Percentiles rank a stretch among this genome's conserved stretches.
phyloP scores from a whole-genome alignment of 169 alveolate species.

The Eimeria necatrix region DNA sequence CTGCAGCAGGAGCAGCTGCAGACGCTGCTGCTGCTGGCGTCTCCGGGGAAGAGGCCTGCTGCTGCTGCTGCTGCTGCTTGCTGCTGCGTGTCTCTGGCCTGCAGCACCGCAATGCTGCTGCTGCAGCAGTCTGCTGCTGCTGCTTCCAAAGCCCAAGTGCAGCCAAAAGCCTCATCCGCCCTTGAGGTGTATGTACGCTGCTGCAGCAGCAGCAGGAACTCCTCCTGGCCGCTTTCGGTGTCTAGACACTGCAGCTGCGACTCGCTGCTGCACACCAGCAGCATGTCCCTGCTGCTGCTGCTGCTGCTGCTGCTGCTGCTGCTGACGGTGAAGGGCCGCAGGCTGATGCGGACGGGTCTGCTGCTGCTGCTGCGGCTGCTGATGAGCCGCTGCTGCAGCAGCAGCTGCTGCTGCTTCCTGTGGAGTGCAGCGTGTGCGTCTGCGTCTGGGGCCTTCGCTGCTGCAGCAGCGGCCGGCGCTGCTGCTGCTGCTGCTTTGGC shows the following conservation, averaged over 20 bases:
- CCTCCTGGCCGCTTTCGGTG: not conserved
- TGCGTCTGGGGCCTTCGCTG: not conserved
- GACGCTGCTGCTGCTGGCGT: not conserved
- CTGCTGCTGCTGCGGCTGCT: not conserved
- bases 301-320: not conserved
- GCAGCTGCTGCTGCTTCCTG: not conserved
- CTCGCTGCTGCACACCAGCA: not conserved
- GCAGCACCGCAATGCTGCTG: conserved; percentile 59
- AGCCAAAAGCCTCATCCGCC: conserved; percentile 50
- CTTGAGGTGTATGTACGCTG: conserved; percentile 73
- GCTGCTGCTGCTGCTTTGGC: not conserved
- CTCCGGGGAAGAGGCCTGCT: conserved; percentile 10
- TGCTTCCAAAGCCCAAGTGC: not conserved
- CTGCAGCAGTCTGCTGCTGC: conserved; percentile 66
- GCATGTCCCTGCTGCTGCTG: not conserved
- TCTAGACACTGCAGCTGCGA: conserved; percentile 48
- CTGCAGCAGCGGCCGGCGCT: not conserved
- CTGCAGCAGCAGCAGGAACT: conserved; percentile 40
- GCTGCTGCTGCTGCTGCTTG: no score
- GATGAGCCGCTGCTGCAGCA: not conserved
- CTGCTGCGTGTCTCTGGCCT: conserved; percentile 18
- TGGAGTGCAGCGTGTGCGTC: not conserved
- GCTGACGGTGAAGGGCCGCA: not conserved
- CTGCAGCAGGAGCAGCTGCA: conserved; percentile 28
- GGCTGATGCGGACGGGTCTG: not conserved